Evolutionary conservation across 331 rosid species (phyloP).

Genomic region (Malus hybrid): DNA sequence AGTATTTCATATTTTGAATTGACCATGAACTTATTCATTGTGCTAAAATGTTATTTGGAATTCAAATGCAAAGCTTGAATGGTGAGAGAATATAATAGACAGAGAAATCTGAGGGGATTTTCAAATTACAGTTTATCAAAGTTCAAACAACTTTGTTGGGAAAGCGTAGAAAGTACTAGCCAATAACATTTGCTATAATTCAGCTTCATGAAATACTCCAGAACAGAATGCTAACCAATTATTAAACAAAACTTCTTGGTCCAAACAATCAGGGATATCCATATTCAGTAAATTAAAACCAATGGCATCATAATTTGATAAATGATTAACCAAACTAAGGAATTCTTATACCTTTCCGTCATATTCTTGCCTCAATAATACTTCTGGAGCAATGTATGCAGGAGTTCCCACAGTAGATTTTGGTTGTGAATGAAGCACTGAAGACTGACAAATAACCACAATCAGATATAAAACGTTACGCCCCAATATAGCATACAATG

Average conservation of each 20-base stretch:
- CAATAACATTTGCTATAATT: neutral
- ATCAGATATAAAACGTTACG: constrained; percentile 8
- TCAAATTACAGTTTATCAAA: neutral
- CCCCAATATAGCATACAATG: neutral
- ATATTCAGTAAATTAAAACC: too few species aligned
- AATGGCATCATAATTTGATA: neutral
- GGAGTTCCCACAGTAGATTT: constrained; percentile 97
- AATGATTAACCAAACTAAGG: constrained; percentile 3
- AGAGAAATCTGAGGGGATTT: neutral
- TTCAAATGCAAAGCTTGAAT: neutral
- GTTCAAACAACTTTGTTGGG: neutral
- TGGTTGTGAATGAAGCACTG: constrained; percentile 13
- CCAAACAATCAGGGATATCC: too few species aligned
- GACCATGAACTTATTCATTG: neutral
- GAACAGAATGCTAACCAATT: neutral
- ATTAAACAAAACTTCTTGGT: neutral
- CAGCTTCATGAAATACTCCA: neutral
- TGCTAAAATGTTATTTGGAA: neutral
- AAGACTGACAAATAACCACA: constrained; percentile 53
- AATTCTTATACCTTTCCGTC: constrained; percentile 75
- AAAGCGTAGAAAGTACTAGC: neutral
- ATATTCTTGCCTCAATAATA: constrained; percentile 72
- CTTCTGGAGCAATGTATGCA: constrained; percentile 98
- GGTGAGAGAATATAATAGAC: neutral
- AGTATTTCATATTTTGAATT: neutral